Evolutionary conservation across 768 basidiomycete species (phyloP), one percentile per base, ranked within the genome.

Genomic region (Calocera cornea): DNA sequence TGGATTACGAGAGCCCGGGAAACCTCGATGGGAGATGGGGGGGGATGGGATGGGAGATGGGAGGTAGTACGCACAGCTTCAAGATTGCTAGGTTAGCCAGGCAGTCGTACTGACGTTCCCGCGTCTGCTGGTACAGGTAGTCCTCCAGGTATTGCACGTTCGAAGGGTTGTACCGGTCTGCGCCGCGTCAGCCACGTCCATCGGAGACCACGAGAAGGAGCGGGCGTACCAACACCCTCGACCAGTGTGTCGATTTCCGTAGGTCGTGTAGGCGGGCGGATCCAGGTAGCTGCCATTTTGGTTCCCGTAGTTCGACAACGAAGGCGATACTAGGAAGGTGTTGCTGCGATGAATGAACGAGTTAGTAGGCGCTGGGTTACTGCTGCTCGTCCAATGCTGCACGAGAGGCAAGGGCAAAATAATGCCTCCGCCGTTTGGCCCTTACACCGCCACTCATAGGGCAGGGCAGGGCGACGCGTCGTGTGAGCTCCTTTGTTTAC

Each of bases 131-230:
- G 77, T 91, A 92, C 68, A 98, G 86, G 79, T 98, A 97, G 75
- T 97, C 95, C 78, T 97, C 95, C 68, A 98, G 86, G 71, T 94
- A 90, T 40, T 86, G 81, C 68, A 95, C 86, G 76, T 98, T 98
- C 65, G 88, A 87, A 47, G 95, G 95, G 79, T 97, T 98, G 78
- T 98, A 98, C 68, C 95, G 88, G 81, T 98, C 95, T 97, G 68
- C 33, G 49, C 65, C 22, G 33, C 34, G 14, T 34, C 5, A 68
- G 36, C 47, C n/a, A 65, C 19, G 10, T 64, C 65, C 34, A 64
- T 36, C 47, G 33, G 22, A 54, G 24, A 7, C 50, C 14, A 2
- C 1, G 33, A 65, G 50, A 34, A 27, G 63, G 17, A 22, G 34
- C 12, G 54, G 64, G 77, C 90, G 71, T 69, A 90, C 91, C 92